Conservation (phyloP, 164 flowering plant genomes). For the Dillenia suffruticosa region DNA sequence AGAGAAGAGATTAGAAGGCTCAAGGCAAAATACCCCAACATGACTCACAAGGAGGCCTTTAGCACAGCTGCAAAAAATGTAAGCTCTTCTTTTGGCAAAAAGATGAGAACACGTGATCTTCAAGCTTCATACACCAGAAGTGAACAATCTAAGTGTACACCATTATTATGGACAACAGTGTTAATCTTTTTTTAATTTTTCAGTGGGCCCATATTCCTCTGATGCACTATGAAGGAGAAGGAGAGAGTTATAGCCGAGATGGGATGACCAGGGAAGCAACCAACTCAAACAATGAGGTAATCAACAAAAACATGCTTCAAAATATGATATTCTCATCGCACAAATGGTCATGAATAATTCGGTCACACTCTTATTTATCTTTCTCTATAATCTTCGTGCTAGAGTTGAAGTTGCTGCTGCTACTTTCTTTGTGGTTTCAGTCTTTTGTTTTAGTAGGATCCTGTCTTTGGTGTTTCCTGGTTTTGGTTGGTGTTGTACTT, state of each 20-base stretch:
- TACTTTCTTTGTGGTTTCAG: no score
- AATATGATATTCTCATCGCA: no score
- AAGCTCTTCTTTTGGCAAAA: conserved; percentile 11
- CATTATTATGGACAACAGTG: not conserved
- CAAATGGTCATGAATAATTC: no score
- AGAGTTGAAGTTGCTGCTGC: no score
- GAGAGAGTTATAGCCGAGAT: conserved; percentile 39
- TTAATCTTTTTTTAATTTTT: conserved; percentile 19
- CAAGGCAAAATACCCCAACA: conserved; percentile 62
- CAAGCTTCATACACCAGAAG: not conserved
- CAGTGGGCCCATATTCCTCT: conserved; percentile 90
- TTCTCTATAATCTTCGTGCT: no score
- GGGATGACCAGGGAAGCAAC: conserved; percentile 12
- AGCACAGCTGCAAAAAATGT: conserved; percentile 95
- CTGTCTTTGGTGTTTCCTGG: no score
- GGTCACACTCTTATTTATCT: no score
- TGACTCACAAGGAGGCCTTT: conserved; percentile 92
- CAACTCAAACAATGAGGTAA: conserved; percentile 29
- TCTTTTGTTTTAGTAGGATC: no score
- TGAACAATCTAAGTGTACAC: no score
- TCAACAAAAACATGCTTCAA: not conserved
- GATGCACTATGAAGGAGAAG: conserved; percentile 38
- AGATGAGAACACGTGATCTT: not conserved
- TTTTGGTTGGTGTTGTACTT: no score
- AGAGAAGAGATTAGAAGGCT: conserved; percentile 95